Conservation (phyloP, 192 early-diverging fungal species). For the Coemansia sp. region DNA sequence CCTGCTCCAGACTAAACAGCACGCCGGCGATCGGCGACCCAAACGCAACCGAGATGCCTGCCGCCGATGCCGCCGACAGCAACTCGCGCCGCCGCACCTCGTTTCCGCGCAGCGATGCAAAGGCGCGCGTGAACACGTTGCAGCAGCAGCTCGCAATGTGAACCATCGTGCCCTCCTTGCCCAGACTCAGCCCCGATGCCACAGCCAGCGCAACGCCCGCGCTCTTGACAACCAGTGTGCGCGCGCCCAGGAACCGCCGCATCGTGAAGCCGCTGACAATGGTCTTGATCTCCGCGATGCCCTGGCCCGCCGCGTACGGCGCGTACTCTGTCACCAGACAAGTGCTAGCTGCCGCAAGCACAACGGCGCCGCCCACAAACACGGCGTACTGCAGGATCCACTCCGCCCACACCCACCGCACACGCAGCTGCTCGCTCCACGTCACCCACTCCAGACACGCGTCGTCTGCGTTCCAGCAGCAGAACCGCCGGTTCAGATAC, state of each 20-base stretch:
- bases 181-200: slow-evolving; percentile 87
- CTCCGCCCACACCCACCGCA: slow-evolving; percentile 40
- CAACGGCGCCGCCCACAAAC: slow-evolving; percentile 32
- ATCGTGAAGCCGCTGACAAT: slow-evolving; percentile 78
- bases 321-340: slow-evolving; percentile 77
- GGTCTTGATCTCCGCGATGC: slow-evolving; percentile 83
- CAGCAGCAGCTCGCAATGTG: slow-evolving; percentile 94
- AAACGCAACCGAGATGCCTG: slow-evolving; percentile 97
- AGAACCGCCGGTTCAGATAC: slow-evolving; percentile 79
- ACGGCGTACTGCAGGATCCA: slow-evolving; percentile 51
- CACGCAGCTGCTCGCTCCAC: slow-evolving; percentile 58
- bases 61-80: slow-evolving; percentile 85
- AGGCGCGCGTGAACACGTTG: slow-evolving; percentile 80
- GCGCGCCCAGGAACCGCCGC: slow-evolving; percentile 66
- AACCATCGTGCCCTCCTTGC: slow-evolving; percentile 95
- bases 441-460: slow-evolving; percentile 60
- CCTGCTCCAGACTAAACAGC: slow-evolving; percentile 61
- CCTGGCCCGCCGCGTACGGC: slow-evolving; percentile 77
- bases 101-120: slow-evolving; percentile 77
- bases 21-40: slow-evolving; percentile 93
- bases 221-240: slow-evolving; percentile 81
- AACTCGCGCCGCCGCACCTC: slow-evolving; percentile 85
- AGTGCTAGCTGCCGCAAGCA: slow-evolving; percentile 76
- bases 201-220: slow-evolving; percentile 85
- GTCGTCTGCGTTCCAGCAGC: slow-evolving; percentile 77